phyloP scores from a whole-genome alignment of 495 filamentous ascomycete species.

The Wilcoxina mikolae region DNA sequence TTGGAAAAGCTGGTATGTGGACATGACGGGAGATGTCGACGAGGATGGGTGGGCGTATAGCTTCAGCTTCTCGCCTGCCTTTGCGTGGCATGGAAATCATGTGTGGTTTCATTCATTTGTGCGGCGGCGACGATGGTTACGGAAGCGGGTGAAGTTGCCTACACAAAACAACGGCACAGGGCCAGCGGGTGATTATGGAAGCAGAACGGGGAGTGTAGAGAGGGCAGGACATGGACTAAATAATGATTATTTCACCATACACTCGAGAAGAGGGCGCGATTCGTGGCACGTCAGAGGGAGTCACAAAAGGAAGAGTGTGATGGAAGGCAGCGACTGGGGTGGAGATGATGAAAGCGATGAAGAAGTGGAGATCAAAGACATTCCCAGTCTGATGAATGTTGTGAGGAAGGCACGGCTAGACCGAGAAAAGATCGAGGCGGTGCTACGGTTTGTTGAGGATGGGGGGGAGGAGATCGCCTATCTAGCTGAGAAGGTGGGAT shows the following conservation, averaged over 20 bases:
- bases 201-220: constrained; percentile 17
- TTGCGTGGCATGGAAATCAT: constrained; percentile 81
- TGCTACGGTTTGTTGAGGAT: constrained; percentile 64
- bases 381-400: constrained; percentile 47
- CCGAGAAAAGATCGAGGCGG: constrained; percentile 70
- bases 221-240: constrained; percentile 46
- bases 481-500: constrained; percentile 45
- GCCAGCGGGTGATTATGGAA: neutral
- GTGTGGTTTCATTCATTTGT: constrained; percentile 90
- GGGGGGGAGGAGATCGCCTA: constrained; percentile 68
- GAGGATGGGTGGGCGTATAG: constrained; percentile 94
- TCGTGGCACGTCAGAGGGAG: neutral
- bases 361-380: constrained; percentile 40
- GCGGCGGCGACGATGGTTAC: constrained; percentile 71
- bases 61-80: constrained; percentile 60
- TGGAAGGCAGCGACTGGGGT: constrained; percentile 17
- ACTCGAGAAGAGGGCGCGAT: constrained; percentile 31
- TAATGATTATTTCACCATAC: constrained; percentile 78
- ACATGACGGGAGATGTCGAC: constrained; percentile 76
- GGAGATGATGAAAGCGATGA: constrained; percentile 18
- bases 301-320: constrained; percentile 14
- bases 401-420: constrained; percentile 62
- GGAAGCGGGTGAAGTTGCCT: constrained; percentile 57
- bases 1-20: constrained; percentile 88
- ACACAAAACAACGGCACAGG: neutral